Conservation (phyloP, 495 filamentous ascomycete genomes). For the Penicillium parvum region DNA sequence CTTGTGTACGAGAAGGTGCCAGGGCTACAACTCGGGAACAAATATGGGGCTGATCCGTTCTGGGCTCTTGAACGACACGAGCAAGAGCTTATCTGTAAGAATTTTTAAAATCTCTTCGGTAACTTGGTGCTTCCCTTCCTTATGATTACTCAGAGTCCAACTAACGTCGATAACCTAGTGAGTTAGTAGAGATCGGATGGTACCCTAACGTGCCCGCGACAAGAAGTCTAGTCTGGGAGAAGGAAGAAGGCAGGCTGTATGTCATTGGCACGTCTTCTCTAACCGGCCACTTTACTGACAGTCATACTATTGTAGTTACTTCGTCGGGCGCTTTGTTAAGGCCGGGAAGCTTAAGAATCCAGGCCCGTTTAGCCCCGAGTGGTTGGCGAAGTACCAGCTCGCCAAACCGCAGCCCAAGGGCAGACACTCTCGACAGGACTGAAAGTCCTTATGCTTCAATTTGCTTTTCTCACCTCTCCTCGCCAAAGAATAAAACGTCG, state of each 20-base stretch:
- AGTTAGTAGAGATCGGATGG: neutral
- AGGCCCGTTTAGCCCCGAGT: neutral
- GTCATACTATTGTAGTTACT: constrained; percentile 1
- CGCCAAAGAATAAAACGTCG: no score
- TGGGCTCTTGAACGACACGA: neutral
- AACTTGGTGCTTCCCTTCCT: no score
- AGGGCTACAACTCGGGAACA: neutral
- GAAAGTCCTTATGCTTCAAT: no score
- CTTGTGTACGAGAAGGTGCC: constrained; percentile 3
- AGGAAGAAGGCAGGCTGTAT: neutral
- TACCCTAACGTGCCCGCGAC: neutral
- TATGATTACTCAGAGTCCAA: no score
- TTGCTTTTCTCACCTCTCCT: no score
- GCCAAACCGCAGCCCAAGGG: no score
- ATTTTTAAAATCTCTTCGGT: neutral
- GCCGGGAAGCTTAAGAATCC: neutral
- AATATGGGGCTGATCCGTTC: neutral
- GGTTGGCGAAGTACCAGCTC: neutral
- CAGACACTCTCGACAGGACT: no score
- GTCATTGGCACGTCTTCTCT: neutral
- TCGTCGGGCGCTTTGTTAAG: neutral
- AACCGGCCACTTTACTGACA: neutral
- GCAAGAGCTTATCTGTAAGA: neutral
- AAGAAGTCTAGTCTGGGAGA: constrained; percentile 1
- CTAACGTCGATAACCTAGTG: neutral